Evolutionary conservation across 371 early-diverging fungal species (phyloP).

Genomic region (Mycotypha africana): DNA sequence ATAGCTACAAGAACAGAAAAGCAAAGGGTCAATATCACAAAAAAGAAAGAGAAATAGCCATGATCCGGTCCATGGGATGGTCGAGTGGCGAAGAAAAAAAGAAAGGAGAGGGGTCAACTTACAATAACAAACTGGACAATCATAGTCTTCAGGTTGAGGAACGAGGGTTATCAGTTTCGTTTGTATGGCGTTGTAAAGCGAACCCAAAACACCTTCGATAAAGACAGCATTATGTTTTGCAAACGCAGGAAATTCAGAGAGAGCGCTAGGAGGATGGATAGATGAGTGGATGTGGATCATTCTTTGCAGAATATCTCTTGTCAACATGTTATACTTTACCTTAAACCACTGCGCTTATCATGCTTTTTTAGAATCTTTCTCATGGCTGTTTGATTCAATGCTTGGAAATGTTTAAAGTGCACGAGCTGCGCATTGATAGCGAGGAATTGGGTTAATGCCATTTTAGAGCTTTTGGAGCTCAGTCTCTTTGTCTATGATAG

Average conservation of each 20-base stretch:
- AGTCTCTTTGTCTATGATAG: slow-evolving; percentile 17
- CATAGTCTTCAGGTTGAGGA: slow-evolving; percentile 71
- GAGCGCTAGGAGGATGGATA: slow-evolving; percentile 8
- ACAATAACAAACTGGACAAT: slow-evolving; percentile 32
- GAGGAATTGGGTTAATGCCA: slow-evolving; percentile 47
- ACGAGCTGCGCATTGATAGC: slow-evolving; percentile 68
- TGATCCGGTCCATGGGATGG: too few species aligned
- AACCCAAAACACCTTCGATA: slow-evolving; percentile 21
- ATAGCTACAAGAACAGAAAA: slow-evolving; percentile 28
- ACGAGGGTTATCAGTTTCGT: slow-evolving; percentile 53
- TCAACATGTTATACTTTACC: too few species aligned
- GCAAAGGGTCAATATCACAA: background rate
- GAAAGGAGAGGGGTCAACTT: too few species aligned
- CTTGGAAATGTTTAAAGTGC: slow-evolving; percentile 55
- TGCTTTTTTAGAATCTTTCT: slow-evolving; percentile 77
- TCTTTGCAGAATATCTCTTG: too few species aligned
- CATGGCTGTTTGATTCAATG: slow-evolving; percentile 67
- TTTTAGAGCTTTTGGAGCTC: slow-evolving; percentile 28
- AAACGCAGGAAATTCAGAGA: slow-evolving; percentile 29
- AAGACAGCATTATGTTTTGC: slow-evolving; percentile 23
- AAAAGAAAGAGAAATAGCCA: background rate
- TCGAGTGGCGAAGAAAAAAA: too few species aligned
- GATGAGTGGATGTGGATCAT: too few species aligned
- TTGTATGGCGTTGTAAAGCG: slow-evolving; percentile 24
- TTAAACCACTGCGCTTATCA: slow-evolving; percentile 66